Evolutionary conservation across 2,329 filamentous ascomycete genomes (phyloP), one percentile per base, ranked within the genome.

Genomic region (Colletotrichum phormii): DNA sequence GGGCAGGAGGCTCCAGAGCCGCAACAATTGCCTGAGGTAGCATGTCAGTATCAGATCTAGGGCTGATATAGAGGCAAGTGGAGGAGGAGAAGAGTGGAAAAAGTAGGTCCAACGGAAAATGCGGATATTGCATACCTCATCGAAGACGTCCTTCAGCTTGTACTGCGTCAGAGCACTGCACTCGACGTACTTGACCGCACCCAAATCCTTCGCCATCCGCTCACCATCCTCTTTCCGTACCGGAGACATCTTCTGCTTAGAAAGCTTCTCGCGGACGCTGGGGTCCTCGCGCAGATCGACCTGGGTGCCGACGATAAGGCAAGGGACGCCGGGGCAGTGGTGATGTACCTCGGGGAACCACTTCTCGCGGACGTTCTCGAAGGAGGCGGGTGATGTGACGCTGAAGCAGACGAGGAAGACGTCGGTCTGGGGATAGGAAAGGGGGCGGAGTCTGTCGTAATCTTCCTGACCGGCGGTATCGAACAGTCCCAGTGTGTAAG

Each of bases 381-480:
- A 99, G 8, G 95, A 98, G 53, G 97, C 95, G 53, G 96, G 97
- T 58, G 96, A 98, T 70, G 95, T 98, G 81, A 99, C 95, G 81
- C 95, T 98, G 85, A 98, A 99, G 88, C 97, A 99, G 79, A 99
- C 95, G 73, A 99, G 93, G 87, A 99, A 98, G 77, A 98, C 97
- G 81, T 98, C 97, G 79, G 97, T 98, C 86, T 98, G 97, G 1
- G 97, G 97, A 83, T 99, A 99, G 75, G 97, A 98, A 74, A 98
- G 91, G 60, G 97, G 97, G 80, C 97, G 94, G 76, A 99, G 91
- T 79, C 97, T 93, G 85, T 99, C 97, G 86, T 98, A 98, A 92
- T 99, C 96, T 89, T 99, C 97, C 87, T 99, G 97, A 84, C 97
- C 97, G 75, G 97, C 97, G 49, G 97, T 99, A 92, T 99, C 97